These are phyloP conservation scores for Paecilomyces fulvus DNA, from an alignment of 2,329 filamentous ascomycete species.

Conservation along the genomic window DNA sequence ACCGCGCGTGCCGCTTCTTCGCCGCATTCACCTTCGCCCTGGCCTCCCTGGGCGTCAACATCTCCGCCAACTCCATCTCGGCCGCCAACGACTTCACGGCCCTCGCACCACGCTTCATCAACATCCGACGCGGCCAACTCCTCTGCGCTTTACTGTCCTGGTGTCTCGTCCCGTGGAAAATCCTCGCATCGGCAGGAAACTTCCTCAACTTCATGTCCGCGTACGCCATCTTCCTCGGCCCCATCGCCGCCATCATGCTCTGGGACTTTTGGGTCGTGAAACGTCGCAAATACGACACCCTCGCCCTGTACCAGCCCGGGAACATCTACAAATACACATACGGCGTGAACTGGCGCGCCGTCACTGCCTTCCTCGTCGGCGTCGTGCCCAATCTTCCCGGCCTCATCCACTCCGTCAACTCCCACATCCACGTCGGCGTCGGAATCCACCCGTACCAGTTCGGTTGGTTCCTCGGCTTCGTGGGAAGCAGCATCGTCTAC, in stretches of 20 bases:
- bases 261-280: slow-evolving; percentile 55
- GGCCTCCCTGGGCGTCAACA: slow-evolving; percentile 43
- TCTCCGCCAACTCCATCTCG: slow-evolving; percentile 45
- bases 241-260: slow-evolving; percentile 53
- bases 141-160: slow-evolving; percentile 49
- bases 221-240: slow-evolving; percentile 57
- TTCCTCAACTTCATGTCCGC: slow-evolving; percentile 60
- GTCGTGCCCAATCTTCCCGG: slow-evolving; percentile 51
- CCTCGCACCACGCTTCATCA: slow-evolving; percentile 46
- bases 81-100: slow-evolving; percentile 51
- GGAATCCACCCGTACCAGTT: slow-evolving; percentile 54
- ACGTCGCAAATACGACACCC: slow-evolving; percentile 39
- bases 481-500: slow-evolving; percentile 49
- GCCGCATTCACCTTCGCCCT: slow-evolving; percentile 46
- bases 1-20: slow-evolving; percentile 40
- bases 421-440: slow-evolving; percentile 27
- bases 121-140: slow-evolving; percentile 49
- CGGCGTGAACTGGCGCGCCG: slow-evolving; percentile 51
- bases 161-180: slow-evolving; percentile 59
- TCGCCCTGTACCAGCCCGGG: slow-evolving; percentile 43
- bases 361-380: slow-evolving; percentile 49
- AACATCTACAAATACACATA: slow-evolving; percentile 45
- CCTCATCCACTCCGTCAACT: slow-evolving; percentile 38
- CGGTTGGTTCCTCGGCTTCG: slow-evolving; percentile 59
- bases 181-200: slow-evolving; percentile 49